phyloP scores from a whole-genome alignment of 768 basidiomycete species.

The Cytidiella melzeri region DNA sequence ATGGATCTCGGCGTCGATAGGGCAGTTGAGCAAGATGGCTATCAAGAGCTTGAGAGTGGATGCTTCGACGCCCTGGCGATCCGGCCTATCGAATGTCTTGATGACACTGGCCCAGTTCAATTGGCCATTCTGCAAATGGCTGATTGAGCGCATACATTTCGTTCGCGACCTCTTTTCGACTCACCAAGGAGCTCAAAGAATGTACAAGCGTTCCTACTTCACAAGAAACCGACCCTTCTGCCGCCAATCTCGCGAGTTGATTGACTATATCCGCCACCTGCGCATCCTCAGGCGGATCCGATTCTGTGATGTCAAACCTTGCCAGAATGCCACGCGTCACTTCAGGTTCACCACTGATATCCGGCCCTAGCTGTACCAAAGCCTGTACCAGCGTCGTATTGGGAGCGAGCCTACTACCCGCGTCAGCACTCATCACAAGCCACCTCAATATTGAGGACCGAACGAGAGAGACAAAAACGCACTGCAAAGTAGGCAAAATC shows the following conservation, averaged over 20 bases:
- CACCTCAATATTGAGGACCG: too few relatives aligned
- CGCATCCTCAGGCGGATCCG: conserved; percentile 62
- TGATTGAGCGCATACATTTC: not conserved
- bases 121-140: conserved; percentile 43
- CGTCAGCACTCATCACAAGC: too few relatives aligned
- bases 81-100: conserved; percentile 79
- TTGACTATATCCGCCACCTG: conserved; percentile 70
- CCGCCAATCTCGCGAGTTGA: conserved; percentile 63
- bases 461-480: conserved; percentile 13
- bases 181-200: conserved; percentile 67
- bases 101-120: conserved; percentile 82
- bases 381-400: conserved; percentile 69
- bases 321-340: conserved; percentile 60
- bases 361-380: conserved; percentile 72
- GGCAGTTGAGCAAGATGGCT: conserved; percentile 77
- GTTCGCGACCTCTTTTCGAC: conserved; percentile 23
- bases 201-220: conserved; percentile 72
- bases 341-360: conserved; percentile 71
- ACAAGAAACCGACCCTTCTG: conserved; percentile 48
- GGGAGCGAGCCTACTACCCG: conserved; percentile 50
- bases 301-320: conserved; percentile 71
- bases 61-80: conserved; percentile 82
- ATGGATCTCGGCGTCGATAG: conserved; percentile 69
- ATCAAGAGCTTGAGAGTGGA: conserved; percentile 86
- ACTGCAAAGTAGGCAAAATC: conserved; percentile 74